Conservation (phyloP, 225 moss, liverwort and hornwort genomes). For the Marchantia paleacea region DNA sequence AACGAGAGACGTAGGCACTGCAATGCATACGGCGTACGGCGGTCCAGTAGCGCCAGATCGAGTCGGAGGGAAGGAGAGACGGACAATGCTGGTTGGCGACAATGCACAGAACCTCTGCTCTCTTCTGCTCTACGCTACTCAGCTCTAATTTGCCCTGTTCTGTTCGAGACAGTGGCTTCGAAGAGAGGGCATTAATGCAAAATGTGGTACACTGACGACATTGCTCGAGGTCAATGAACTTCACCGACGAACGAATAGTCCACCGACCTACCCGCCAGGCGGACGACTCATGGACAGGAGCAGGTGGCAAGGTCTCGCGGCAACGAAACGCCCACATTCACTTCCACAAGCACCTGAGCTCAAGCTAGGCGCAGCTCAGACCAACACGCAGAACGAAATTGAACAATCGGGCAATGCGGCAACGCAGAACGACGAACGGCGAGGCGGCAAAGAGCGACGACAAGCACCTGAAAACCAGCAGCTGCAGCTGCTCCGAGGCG, state of each 20-base stretch:
- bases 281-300: background rate
- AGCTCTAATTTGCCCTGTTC: background rate
- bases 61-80: background rate
- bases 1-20: too few species aligned
- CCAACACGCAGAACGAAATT: background rate
- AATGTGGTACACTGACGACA: background rate
- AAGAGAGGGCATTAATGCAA: too few species aligned
- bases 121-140: background rate
- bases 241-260: background rate
- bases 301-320: background rate
- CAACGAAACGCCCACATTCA: background rate
- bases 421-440: background rate
- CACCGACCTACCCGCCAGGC: slow-evolving; percentile 1
- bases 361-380: background rate
- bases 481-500: background rate
- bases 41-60: too few species aligned
- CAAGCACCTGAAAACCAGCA: background rate
- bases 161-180: too few species aligned
- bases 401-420: too few species aligned
- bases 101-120: background rate
- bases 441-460: background rate
- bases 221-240: background rate
- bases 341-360: background rate
- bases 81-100: background rate
- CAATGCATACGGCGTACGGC: too few species aligned